phyloP scores from a whole-genome alignment of 345 rosid genomes.

The Eucalyptus tenuipes region DNA sequence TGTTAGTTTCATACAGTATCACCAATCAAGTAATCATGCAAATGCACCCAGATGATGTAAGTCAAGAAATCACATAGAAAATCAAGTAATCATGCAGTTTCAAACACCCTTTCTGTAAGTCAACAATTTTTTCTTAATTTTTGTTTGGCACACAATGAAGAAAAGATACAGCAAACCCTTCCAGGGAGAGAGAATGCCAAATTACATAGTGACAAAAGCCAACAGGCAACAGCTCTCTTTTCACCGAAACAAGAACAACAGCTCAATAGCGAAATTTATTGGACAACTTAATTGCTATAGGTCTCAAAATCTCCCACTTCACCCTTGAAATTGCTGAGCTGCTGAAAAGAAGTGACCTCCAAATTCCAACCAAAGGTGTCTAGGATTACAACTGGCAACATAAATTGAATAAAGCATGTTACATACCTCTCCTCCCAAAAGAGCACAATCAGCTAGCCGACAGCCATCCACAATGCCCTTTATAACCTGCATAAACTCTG shows the following conservation, averaged over 20 bases:
- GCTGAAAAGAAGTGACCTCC: neutral
- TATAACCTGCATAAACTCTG: constrained; percentile 39
- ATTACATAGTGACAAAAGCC: neutral
- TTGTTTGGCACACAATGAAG: neutral
- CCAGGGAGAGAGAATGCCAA: neutral
- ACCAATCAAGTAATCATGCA: neutral
- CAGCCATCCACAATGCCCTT: constrained; percentile 96
- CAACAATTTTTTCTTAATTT: neutral
- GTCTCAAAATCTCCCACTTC: neutral
- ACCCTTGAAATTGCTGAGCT: neutral
- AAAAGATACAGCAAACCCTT: neutral
- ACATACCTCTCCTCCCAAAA: constrained; percentile 91
- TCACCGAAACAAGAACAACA: neutral
- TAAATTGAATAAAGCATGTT: neutral
- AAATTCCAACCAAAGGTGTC: neutral
- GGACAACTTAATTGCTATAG: neutral
- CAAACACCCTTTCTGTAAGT: neutral
- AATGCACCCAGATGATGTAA: neutral
- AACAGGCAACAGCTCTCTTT: neutral
- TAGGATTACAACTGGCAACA: neutral
- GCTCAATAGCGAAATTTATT: neutral
- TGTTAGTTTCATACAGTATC: neutral
- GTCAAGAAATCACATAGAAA: neutral
- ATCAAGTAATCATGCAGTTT: neutral
- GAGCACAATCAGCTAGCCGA: constrained; percentile 63